Conservation (phyloP, 2,329 filamentous ascomycete genomes). For the Trichoderma gracile region DNA sequence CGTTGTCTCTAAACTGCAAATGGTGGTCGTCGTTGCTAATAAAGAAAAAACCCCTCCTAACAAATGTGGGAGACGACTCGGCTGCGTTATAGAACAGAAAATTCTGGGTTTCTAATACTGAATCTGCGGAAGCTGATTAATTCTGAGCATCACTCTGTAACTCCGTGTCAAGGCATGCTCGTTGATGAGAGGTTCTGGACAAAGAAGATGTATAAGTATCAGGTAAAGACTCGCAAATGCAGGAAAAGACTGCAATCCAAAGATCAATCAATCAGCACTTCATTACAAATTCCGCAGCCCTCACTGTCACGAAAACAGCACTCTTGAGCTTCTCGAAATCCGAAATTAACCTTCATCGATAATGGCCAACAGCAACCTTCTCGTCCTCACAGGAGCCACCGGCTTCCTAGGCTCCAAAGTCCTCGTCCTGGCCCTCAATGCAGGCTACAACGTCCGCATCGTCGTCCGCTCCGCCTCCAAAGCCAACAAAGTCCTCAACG, state of each 20-base stretch:
- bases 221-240: not conserved
- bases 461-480: constrained; percentile 1
- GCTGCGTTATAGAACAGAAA: not conserved
- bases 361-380: not conserved
- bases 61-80: not conserved
- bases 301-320: too few relatives aligned
- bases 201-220: not conserved
- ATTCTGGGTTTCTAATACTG: not conserved
- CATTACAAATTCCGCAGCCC: not conserved
- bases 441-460: constrained; percentile 5
- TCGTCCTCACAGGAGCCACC: constrained; percentile 7
- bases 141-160: not conserved
- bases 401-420: constrained; percentile 6
- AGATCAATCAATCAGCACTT: not conserved
- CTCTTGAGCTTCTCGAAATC: not conserved
- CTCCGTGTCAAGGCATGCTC: not conserved
- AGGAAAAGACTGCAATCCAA: not conserved
- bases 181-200: not conserved
- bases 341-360: not conserved
- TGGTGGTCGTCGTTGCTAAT: not conserved
- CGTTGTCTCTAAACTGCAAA: not conserved
- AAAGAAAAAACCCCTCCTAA: not conserved
- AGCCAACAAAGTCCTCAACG: not conserved
- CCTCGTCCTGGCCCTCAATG: not conserved
- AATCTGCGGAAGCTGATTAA: not conserved